Conservation (phyloP, 148 eudicot species). For the Fagopyrum esculentum region DNA sequence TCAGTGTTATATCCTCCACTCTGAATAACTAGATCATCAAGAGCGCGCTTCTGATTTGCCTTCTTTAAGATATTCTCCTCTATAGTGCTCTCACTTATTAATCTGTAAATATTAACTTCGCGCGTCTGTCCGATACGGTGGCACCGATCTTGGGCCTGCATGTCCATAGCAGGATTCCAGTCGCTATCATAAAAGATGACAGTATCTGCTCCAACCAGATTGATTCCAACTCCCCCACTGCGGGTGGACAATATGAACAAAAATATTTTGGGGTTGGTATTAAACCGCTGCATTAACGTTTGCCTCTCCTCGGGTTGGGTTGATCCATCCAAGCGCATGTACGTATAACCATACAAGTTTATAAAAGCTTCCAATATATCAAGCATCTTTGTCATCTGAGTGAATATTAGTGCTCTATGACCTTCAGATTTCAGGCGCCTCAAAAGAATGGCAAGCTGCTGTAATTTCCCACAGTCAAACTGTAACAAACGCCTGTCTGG, state of each 20-base stretch:
- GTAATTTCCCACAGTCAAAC: constrained; percentile 98
- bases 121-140: constrained; percentile 99
- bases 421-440: constrained; percentile 90
- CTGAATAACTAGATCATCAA: constrained; percentile 95
- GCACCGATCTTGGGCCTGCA: constrained; percentile 98
- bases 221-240: constrained; percentile 98
- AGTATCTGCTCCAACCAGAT: constrained; percentile 96
- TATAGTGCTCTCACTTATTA: constrained; percentile 89
- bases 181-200: constrained; percentile 95
- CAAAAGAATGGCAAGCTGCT: constrained; percentile 79
- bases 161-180: constrained; percentile 99
- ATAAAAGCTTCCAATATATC: constrained; percentile 95
- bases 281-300: constrained; percentile 96
- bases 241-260: constrained; percentile 96
- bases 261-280: constrained; percentile 91
- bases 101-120: constrained; percentile 91
- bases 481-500: constrained; percentile 97
- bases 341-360: constrained; percentile 90
- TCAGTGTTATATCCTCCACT: constrained; percentile 98
- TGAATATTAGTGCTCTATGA: constrained; percentile 89
- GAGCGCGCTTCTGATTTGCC: constrained; percentile 98
- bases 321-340: constrained; percentile 98
- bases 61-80: constrained; percentile 94
- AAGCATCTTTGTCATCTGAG: constrained; percentile 99
- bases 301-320: constrained; percentile 99